Conservation (phyloP, 257 asterid species). For the Nicotiana tabacum region DNA sequence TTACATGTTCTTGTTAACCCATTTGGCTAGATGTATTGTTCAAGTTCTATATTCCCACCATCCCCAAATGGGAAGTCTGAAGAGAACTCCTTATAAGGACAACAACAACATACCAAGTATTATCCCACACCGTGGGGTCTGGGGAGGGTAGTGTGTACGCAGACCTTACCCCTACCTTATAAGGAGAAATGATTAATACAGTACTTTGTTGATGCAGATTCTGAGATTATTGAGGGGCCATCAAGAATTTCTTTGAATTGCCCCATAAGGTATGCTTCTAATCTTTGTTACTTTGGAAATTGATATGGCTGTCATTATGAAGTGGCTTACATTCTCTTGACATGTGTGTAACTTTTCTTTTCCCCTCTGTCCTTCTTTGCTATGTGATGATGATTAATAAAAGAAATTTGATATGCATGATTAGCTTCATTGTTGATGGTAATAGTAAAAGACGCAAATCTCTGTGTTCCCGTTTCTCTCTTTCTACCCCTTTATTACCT, state of each 20-base stretch:
- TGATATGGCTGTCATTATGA: slow-evolving; percentile 8
- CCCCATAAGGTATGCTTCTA: slow-evolving; percentile 72
- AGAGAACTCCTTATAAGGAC: background rate
- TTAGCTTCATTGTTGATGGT: background rate
- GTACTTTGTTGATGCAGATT: slow-evolving; percentile 37
- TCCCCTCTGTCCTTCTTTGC: background rate
- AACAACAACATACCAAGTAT: too few species aligned
- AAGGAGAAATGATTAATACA: background rate
- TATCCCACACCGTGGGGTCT: too few species aligned
- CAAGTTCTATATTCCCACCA: background rate
- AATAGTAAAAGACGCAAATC: background rate
- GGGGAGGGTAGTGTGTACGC: too few species aligned
- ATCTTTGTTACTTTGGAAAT: slow-evolving; percentile 8
- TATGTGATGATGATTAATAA: too few species aligned
- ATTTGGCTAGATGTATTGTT: background rate
- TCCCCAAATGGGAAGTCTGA: background rate
- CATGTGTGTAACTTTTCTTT: background rate
- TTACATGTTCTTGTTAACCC: background rate
- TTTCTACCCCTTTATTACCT: background rate
- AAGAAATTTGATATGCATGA: background rate
- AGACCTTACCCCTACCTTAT: background rate
- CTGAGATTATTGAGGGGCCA: slow-evolving; percentile 82
- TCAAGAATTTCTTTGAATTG: slow-evolving; percentile 87
- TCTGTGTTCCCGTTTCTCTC: background rate
- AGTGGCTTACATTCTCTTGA: background rate